Base-by-base conservation (phyloP, 2,329 filamentous ascomycete species). In the Bipolaris gigantea region DNA sequence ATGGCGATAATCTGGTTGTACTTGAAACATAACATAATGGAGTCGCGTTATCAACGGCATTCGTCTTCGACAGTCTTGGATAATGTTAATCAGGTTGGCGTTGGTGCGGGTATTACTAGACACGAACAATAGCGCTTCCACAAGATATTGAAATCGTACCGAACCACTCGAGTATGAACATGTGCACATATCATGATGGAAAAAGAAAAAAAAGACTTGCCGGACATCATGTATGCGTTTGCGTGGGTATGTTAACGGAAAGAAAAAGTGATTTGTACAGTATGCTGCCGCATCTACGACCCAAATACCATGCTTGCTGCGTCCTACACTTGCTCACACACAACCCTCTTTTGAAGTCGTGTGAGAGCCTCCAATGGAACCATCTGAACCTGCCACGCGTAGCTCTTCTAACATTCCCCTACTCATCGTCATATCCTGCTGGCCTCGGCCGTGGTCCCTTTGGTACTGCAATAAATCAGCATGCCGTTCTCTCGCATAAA, bases 391-490 rank as follows among this genome's bases (percentile, higher is more conserved):
- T 36, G 3, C 32, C 15, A 25, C n/a, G 8, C 19, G 23, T 21
- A 27, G 25, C 42, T 42, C 41, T 38, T 33, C 34, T 38, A 32
- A 39, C 27, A 18, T 16, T 30, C 13, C 44, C 55, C 10, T 65
- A 66, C 60, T 69, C 63, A 60, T 80, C 79, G 56, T 81, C 79
- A 59, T 77, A 81, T 23, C 79, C 79, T 18, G 71, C 65, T 16
- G 77, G 78, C 59, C 75, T 73, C 48, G 75, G 72, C 51, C 79
- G 67, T 41, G 76, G 76, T 48, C 79, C 79, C 63, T 75, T 77
- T 18, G 79, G 79, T 63, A 80, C 78, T 80, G 36, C 27, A 27
- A 9, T 18, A 32, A 33, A 53, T 65, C 44, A 63, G 56, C 16
- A 40, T 16, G 21, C 8, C 11, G 5, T 25, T 13, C 32, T 44